These are phyloP conservation scores for Eragrostis curvula DNA, from an alignment of 176 grass and related monocot genomes.

Conservation along the genomic window DNA sequence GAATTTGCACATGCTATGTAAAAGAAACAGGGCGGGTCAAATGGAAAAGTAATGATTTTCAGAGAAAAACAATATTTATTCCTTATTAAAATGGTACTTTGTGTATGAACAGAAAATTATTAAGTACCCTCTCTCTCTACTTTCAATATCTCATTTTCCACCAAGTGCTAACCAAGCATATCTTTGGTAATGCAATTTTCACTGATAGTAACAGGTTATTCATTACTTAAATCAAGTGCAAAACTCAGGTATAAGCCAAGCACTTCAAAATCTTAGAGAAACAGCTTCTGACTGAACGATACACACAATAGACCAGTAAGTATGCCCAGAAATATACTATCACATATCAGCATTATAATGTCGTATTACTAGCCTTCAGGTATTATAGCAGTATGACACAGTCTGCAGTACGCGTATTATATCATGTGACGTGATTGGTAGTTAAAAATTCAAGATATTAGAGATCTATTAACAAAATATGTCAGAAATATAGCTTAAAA, in stretches of 20 bases:
- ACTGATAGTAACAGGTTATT: background rate
- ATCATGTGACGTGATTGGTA: slow-evolving; percentile 11
- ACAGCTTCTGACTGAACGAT: background rate
- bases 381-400: slow-evolving; percentile 19
- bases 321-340: slow-evolving; percentile 26
- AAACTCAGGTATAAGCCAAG: background rate
- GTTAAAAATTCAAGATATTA: background rate
- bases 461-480: slow-evolving; percentile 4
- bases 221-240: background rate
- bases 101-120: background rate
- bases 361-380: slow-evolving; percentile 1
- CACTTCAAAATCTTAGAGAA: slow-evolving; percentile 11
- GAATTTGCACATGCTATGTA: background rate
- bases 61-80: slow-evolving; percentile 11
- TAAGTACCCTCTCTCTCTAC: background rate
- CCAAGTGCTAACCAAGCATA: background rate
- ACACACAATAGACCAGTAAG: background rate
- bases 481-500: slow-evolving; percentile 11
- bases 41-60: slow-evolving; percentile 18
- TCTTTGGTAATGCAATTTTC: background rate
- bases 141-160: slow-evolving; percentile 9
- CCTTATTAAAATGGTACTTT: background rate
- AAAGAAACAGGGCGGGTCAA: slow-evolving; percentile 6
- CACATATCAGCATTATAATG: slow-evolving; percentile 17
- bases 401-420: slow-evolving; percentile 11